Evolutionary conservation across 192 early-diverging fungal species (phyloP).

Genomic region (Mortierella antarctica): DNA sequence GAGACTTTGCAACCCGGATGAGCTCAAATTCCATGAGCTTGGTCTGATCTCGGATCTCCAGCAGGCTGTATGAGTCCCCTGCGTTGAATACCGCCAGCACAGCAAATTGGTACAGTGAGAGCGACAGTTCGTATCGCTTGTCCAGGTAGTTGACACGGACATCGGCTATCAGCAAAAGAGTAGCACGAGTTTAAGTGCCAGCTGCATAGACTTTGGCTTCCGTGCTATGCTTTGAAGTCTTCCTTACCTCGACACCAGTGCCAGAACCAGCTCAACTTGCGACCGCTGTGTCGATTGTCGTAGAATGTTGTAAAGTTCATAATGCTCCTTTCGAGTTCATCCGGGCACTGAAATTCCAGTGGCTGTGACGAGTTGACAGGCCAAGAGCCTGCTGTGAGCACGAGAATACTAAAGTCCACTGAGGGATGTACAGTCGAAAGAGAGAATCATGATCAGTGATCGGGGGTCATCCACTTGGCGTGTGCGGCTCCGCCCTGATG

Average conservation of each 20-base stretch:
- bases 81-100: constrained; percentile 78
- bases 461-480: not conserved
- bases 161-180: constrained; percentile 60
- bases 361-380: constrained; percentile 75
- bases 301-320: constrained; percentile 80
- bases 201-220: not conserved
- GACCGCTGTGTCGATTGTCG: constrained; percentile 73
- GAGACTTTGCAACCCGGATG: constrained; percentile 68
- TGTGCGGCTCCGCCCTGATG: not conserved
- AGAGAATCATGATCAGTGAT: not conserved
- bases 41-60: constrained; percentile 67
- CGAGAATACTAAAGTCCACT: constrained; percentile 79
- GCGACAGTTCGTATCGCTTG: constrained; percentile 82
- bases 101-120: constrained; percentile 77
- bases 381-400: constrained; percentile 87
- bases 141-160: constrained; percentile 72
- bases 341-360: constrained; percentile 83
- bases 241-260: constrained; percentile 77
- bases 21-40: constrained; percentile 67
- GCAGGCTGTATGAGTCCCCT: constrained; percentile 51
- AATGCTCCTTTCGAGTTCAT: constrained; percentile 80
- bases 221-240: not conserved
- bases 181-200: not conserved
- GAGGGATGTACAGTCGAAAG: not conserved
- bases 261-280: constrained; percentile 85